phyloP scores from a whole-genome alignment of 179 eudicot genomes.

The Patellifolia procumbens region DNA sequence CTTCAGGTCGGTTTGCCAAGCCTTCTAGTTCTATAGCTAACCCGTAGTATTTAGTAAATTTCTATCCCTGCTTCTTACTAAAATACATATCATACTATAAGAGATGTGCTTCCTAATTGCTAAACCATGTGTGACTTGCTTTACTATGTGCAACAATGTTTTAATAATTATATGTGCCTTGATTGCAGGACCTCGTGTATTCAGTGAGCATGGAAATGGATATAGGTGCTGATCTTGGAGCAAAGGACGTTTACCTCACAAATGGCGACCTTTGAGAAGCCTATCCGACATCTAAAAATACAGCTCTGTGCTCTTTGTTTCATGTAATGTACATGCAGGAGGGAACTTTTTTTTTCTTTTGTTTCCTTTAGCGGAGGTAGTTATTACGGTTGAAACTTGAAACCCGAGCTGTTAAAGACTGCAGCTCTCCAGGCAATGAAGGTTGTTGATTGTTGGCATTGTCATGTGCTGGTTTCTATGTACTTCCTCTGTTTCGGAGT shows the following conservation, averaged over 20 bases:
- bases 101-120: not conserved
- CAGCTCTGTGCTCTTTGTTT: conserved; percentile 7
- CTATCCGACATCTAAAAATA: not conserved
- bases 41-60: not conserved
- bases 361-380: too few relatives aligned
- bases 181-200: conserved; percentile 60
- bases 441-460: not conserved
- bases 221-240: conserved; percentile 29
- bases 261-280: conserved; percentile 32
- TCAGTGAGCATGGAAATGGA: conserved; percentile 53
- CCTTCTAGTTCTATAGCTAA: not conserved
- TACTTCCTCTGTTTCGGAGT: not conserved
- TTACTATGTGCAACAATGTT: not conserved
- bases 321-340: not conserved
- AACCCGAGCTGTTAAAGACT: not conserved
- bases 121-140: too few relatives aligned
- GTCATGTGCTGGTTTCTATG: not conserved
- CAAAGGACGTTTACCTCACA: conserved; percentile 29
- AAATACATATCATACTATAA: not conserved
- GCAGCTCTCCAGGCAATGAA: not conserved
- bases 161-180: conserved; percentile 16
- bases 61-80: not conserved
- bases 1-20: conserved; percentile 58
- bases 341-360: not conserved
- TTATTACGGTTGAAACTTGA: not conserved